phyloP scores from a whole-genome alignment of 371 early-diverging fungal species.

The Smittium culicis region DNA sequence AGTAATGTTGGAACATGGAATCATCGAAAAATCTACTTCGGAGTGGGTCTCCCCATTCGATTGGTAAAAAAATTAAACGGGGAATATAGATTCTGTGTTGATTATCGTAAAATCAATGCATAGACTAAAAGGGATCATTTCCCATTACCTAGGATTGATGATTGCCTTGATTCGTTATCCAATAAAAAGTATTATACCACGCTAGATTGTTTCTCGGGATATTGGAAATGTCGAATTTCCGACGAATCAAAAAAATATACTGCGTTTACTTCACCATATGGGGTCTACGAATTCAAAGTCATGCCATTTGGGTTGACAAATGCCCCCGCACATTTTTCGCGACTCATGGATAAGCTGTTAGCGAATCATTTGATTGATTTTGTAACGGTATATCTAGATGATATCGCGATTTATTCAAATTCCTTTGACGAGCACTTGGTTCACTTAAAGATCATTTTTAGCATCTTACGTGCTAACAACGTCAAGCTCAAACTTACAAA shows the following conservation, averaged over 20 bases:
- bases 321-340: constrained; percentile 2
- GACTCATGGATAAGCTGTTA: constrained; percentile 2
- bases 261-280: background rate
- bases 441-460: constrained; percentile 5
- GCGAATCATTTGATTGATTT: background rate
- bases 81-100: constrained; percentile 26
- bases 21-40: constrained; percentile 11
- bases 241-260: background rate
- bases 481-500: background rate
- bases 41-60: constrained; percentile 21
- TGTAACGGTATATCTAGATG: constrained; percentile 3
- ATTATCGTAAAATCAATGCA: constrained; percentile 35
- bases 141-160: constrained; percentile 34
- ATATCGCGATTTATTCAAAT: constrained; percentile 1
- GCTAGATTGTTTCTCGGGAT: constrained; percentile 1
- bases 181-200: constrained; percentile 3
- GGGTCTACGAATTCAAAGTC: background rate
- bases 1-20: constrained; percentile 6
- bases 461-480: background rate
- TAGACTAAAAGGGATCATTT: constrained; percentile 27
- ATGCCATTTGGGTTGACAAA: constrained; percentile 5
- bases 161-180: constrained; percentile 23
- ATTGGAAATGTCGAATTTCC: constrained; percentile 1
- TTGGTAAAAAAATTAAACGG: constrained; percentile 41
- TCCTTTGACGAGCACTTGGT: background rate